Evolutionary conservation across 2,329 filamentous ascomycete genomes (phyloP).

Genomic region (Cercospora sp.): DNA sequence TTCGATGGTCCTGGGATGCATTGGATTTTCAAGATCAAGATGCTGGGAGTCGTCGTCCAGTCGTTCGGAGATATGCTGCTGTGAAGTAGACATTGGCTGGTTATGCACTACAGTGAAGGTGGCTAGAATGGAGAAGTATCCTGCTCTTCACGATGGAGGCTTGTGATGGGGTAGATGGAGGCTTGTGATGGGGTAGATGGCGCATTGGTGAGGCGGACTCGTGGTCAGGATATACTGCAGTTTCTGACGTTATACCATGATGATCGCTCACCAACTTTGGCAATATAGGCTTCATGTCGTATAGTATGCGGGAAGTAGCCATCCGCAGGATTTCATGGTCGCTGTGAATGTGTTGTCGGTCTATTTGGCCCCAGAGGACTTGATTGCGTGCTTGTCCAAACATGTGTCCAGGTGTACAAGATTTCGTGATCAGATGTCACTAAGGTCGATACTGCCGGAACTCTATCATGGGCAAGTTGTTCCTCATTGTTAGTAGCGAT

Average conservation of each 20-base stretch:
- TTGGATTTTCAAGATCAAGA: not conserved
- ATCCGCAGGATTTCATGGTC: not conserved
- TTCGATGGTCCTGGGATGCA: not conserved
- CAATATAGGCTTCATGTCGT: not conserved
- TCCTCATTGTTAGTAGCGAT: not conserved
- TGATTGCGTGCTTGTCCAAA: not conserved
- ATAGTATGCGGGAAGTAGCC: not conserved
- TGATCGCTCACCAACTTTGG: not conserved
- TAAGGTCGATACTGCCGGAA: not conserved
- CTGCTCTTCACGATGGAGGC: not conserved
- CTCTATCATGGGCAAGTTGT: not conserved
- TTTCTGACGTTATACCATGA: not conserved
- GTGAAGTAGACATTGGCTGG: not conserved
- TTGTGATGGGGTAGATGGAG: not conserved
- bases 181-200: not conserved
- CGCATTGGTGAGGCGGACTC: not conserved
- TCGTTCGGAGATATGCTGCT: not conserved
- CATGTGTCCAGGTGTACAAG: not conserved
- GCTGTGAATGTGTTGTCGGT: not conserved
- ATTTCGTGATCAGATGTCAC: not conserved
- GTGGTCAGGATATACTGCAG: not conserved
- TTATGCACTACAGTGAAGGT: not conserved
- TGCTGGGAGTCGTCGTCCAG: not conserved
- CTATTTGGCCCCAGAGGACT: not conserved
- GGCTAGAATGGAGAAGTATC: not conserved